Evolutionary conservation across 208 protist genomes (phyloP).

Genomic region (Leishmania aethiopica): DNA sequence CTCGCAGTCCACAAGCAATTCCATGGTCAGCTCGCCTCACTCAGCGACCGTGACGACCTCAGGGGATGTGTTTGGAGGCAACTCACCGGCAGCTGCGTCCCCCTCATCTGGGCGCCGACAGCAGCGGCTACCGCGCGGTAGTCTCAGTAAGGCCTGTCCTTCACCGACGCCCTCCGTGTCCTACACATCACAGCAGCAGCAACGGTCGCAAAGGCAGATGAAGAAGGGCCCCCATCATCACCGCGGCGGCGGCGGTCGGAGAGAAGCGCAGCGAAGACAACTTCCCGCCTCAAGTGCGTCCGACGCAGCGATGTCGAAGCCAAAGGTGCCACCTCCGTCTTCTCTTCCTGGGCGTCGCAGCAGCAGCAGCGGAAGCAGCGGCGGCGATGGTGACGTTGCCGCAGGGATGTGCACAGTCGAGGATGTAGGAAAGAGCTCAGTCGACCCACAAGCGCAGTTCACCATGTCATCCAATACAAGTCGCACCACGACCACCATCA

Average conservation of each 20-base stretch:
- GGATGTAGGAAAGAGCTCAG: neutral
- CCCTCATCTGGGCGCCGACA: neutral
- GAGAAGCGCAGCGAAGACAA: neutral
- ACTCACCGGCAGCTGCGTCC: neutral
- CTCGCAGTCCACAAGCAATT: conserved; percentile 20
- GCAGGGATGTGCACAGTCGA: neutral
- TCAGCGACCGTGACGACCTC: neutral
- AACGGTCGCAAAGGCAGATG: neutral
- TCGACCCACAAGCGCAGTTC: neutral
- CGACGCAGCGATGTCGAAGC: neutral
- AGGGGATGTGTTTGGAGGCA: neutral
- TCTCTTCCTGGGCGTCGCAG: neutral
- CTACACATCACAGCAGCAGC: neutral
- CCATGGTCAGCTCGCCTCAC: conserved; percentile 10
- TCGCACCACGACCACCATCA: neutral
- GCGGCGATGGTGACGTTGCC: neutral
- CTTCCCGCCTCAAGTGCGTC: neutral
- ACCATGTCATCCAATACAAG: neutral
- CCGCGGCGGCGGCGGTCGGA: neutral
- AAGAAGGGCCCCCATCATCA: neutral
- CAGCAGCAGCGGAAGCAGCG: neutral
- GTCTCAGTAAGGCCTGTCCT: neutral
- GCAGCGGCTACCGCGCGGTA: neutral
- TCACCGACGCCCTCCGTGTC: neutral
- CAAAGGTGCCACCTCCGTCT: neutral